A percentile compares a stretch with the other conserved stretches of the same genome.
Conservation (phyloP, 306 rosid genomes). For the Neltuma alba region DNA sequence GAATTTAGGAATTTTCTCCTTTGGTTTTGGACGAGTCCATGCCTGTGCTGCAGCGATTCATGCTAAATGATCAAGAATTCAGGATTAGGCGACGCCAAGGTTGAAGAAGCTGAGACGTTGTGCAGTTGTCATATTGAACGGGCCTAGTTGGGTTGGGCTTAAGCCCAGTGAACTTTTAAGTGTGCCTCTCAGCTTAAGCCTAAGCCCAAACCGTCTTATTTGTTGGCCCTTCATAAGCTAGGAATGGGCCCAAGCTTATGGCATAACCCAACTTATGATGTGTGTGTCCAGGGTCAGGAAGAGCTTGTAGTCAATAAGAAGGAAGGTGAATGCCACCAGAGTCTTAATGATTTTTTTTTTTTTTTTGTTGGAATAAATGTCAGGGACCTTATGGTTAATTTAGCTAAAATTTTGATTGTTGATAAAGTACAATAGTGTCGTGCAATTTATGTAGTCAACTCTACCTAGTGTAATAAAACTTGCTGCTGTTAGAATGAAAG, state of each 20-base stretch:
- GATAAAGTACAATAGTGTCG: too few species aligned
- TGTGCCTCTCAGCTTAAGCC: background rate
- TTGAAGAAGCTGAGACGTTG: background rate
- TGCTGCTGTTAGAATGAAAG: background rate
- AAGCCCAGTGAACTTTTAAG: background rate
- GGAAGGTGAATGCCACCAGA: background rate
- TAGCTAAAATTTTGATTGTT: too few species aligned
- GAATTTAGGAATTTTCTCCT: background rate
- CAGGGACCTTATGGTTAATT: too few species aligned
- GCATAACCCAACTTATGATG: background rate
- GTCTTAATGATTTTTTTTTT: background rate
- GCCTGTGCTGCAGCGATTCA: background rate
- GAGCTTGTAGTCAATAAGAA: background rate
- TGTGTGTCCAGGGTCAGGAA: background rate
- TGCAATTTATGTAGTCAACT: too few species aligned
- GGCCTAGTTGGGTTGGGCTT: background rate
- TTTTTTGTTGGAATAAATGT: background rate
- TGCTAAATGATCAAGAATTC: background rate
- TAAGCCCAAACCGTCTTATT: constrained; percentile 8
- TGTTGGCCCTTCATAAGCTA: background rate
- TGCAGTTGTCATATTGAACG: background rate
- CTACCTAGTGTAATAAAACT: too few species aligned
- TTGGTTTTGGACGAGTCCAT: constrained; percentile 5
- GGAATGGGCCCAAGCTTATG: background rate
- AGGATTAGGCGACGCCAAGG: background rate